Conservation (phyloP, 441 rosid genomes). For the California macrophylla region DNA sequence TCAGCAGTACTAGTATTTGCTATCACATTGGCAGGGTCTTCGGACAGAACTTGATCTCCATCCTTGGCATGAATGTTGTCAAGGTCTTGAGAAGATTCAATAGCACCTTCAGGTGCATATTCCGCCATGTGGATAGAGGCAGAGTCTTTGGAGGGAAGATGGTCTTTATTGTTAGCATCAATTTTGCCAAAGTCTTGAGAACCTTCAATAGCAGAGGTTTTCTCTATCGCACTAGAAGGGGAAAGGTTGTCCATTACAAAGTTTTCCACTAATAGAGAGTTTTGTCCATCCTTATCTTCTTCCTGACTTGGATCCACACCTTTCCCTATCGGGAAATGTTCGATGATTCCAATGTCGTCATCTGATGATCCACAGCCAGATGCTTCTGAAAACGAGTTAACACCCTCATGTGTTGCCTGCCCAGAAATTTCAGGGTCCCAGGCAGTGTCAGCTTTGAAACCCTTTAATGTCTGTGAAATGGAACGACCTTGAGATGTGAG, state of each 20-base stretch:
- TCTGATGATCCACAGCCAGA: slow-evolving; percentile 35
- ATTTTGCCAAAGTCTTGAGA: not conserved
- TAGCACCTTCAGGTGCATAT: not conserved
- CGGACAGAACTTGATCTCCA: not conserved
- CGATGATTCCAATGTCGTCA: slow-evolving; percentile 56
- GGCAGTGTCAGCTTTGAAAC: slow-evolving; percentile 31
- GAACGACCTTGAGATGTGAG: slow-evolving; percentile 21
- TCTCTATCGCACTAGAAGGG: not conserved
- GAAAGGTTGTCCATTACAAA: slow-evolving; percentile 4
- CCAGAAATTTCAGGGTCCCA: slow-evolving; percentile 47
- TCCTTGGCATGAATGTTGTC: not conserved
- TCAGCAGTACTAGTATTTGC: not conserved
- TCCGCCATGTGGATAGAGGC: not conserved
- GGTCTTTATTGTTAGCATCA: not conserved
- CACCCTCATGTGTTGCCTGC: slow-evolving; percentile 30
- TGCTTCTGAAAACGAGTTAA: slow-evolving; percentile 32
- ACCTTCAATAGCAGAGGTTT: not conserved
- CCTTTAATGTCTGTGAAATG: slow-evolving; percentile 26
- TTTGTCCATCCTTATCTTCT: slow-evolving; percentile 20
- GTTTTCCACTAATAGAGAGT: slow-evolving; percentile 19
- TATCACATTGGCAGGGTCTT: not conserved
- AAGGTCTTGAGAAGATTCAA: not conserved
- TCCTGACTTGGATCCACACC: slow-evolving; percentile 18
- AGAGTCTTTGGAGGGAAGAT: not conserved
- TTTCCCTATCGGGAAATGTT: slow-evolving; percentile 25